phyloP scores from a whole-genome alignment of 2,329 filamentous ascomycete species.

The Trichoderma simmonsii region DNA sequence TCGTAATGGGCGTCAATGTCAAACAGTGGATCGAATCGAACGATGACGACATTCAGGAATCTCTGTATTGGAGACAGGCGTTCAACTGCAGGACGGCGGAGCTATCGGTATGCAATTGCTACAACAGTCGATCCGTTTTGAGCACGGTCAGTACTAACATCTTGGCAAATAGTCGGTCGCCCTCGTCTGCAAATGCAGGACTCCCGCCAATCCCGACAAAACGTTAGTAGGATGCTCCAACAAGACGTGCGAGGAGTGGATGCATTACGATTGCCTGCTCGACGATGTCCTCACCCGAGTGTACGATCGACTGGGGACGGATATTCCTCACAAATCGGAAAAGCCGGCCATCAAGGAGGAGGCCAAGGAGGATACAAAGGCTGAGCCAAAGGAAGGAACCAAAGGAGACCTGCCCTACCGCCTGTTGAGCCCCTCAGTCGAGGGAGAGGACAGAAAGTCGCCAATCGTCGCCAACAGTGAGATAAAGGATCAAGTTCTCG shows the following conservation, averaged over 20 bases:
- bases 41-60: slow-evolving; percentile 59
- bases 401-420: background rate
- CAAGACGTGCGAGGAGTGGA: slow-evolving; percentile 55
- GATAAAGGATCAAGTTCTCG: slow-evolving; percentile 38
- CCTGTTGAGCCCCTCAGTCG: slow-evolving; percentile 30
- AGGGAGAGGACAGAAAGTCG: slow-evolving; percentile 48
- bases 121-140: background rate
- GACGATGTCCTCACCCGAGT: slow-evolving; percentile 52
- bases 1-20: slow-evolving; percentile 59
- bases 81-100: slow-evolving; percentile 56
- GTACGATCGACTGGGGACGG: slow-evolving; percentile 48
- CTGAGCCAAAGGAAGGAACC: background rate
- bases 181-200: slow-evolving; percentile 55
- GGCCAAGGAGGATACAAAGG: slow-evolving; percentile 1
- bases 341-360: slow-evolving; percentile 24
- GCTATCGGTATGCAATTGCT: slow-evolving; percentile 52
- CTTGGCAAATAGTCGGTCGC: slow-evolving; percentile 36
- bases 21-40: slow-evolving; percentile 68
- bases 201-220: slow-evolving; percentile 61
- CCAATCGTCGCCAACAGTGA: slow-evolving; percentile 52
- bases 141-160: slow-evolving; percentile 24
- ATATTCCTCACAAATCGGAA: slow-evolving; percentile 44
- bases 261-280: slow-evolving; percentile 61
- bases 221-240: slow-evolving; percentile 57
- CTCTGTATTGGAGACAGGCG: slow-evolving; percentile 63